These are phyloP conservation scores for Aureobasidium sp. DNA, from an alignment of 2,329 filamentous ascomycete genomes.

Conservation along the genomic window DNA sequence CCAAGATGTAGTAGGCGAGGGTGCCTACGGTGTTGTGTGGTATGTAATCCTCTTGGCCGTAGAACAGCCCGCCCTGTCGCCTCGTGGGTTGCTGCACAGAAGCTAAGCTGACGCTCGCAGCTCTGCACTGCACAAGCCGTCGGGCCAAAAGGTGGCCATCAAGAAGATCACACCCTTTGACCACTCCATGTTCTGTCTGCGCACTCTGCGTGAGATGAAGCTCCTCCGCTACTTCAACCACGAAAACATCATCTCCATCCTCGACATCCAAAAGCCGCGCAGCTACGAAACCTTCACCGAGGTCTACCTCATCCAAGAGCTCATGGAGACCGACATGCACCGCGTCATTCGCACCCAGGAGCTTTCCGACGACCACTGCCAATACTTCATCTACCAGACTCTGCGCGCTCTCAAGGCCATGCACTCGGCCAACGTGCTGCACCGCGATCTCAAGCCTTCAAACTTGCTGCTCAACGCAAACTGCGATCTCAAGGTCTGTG, in stretches of 20 bases:
- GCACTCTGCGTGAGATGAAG: constrained; percentile 98
- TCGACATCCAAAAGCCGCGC: constrained; percentile 96
- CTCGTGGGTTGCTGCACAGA: no score
- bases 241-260: constrained; percentile 98
- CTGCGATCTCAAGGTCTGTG: constrained; percentile 97
- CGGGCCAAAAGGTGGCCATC: constrained; percentile 96
- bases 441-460: constrained; percentile 94
- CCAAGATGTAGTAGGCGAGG: constrained; percentile 97
- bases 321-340: constrained; percentile 99
- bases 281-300: constrained; percentile 95
- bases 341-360: constrained; percentile 97
- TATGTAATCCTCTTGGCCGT: constrained; percentile 41
- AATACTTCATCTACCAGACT: constrained; percentile 99
- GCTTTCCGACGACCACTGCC: constrained; percentile 96
- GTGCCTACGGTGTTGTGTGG: constrained; percentile 97
- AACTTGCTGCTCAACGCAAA: constrained; percentile 96
- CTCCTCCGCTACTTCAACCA: constrained; percentile 98
- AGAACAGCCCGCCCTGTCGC: no score
- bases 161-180: constrained; percentile 99
- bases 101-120: constrained; percentile 38
- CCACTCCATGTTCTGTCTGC: constrained; percentile 74
- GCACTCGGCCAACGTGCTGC: constrained; percentile 97
- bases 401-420: constrained; percentile 95
- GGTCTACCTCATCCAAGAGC: constrained; percentile 96
- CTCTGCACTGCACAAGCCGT: constrained; percentile 96